Evolutionary conservation across 306 rosid species (phyloP).

Genomic region (Corylus avellana): DNA sequence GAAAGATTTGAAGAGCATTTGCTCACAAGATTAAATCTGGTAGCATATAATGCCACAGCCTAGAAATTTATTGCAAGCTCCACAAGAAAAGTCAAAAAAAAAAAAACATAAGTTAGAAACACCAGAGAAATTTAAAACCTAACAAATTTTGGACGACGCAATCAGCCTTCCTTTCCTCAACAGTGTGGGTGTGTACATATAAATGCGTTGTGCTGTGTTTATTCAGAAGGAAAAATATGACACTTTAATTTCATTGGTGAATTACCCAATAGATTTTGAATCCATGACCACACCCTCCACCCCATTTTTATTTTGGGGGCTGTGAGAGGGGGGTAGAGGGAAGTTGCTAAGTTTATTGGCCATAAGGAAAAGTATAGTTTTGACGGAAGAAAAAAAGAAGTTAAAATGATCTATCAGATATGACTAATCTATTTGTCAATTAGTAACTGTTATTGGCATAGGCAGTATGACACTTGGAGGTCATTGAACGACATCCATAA

Average conservation of each 20-base stretch:
- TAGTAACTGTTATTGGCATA: too few relatives aligned
- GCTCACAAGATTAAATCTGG: background rate
- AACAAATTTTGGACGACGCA: background rate
- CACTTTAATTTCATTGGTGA: background rate
- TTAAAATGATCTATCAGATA: background rate
- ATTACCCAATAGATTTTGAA: background rate
- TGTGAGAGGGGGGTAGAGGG: background rate
- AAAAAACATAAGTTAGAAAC: background rate
- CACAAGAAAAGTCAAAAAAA: background rate
- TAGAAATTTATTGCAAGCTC: background rate
- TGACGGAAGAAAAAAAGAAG: background rate
- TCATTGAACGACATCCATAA: background rate
- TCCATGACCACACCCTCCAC: background rate
- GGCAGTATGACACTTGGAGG: too few relatives aligned
- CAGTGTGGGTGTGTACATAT: background rate
- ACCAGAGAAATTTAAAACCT: background rate
- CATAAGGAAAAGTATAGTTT: background rate
- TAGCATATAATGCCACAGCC: background rate
- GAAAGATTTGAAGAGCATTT: background rate
- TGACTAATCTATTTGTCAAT: background rate
- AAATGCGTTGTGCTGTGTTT: background rate
- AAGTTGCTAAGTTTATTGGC: background rate
- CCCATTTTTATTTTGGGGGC: background rate
- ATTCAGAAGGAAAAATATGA: background rate
- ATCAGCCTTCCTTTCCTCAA: background rate